phyloP scores from a whole-genome alignment of 129 eudicot species.

The Pulicaria dysenterica region DNA sequence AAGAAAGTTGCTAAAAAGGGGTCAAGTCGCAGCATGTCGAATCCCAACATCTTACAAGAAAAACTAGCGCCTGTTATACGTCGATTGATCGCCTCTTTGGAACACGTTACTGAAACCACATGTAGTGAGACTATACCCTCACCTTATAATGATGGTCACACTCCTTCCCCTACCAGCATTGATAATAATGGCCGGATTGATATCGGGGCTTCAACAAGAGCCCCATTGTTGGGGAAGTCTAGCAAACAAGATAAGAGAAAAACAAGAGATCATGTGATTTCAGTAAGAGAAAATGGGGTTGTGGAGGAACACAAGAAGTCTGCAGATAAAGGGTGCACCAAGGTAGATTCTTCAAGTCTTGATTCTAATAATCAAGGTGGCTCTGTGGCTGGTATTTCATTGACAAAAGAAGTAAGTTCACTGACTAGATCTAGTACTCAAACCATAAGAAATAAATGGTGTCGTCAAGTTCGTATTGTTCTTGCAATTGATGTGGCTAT shows the following conservation, averaged over 20 bases:
- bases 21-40: slow-evolving; percentile 39
- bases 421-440: slow-evolving; percentile 51
- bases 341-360: slow-evolving; percentile 40
- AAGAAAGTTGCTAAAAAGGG: slow-evolving; percentile 55
- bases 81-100: slow-evolving; percentile 46
- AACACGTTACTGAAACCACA: slow-evolving; percentile 33
- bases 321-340: slow-evolving; percentile 45
- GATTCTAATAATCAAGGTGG: slow-evolving; percentile 42
- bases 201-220: slow-evolving; percentile 55
- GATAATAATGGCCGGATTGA: slow-evolving; percentile 42
- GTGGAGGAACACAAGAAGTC: slow-evolving; percentile 60
- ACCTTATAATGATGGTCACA: slow-evolving; percentile 23
- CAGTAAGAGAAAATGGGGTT: slow-evolving; percentile 57
- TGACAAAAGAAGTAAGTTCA: slow-evolving; percentile 50
- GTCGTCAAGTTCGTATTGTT: slow-evolving; percentile 71
- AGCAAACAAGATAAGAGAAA: slow-evolving; percentile 59
- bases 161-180: slow-evolving; percentile 32
- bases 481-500: slow-evolving; percentile 70
- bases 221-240: slow-evolving; percentile 69
- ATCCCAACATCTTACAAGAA: slow-evolving; percentile 51
- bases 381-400: slow-evolving; percentile 37
- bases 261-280: slow-evolving; percentile 63
- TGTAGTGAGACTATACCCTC: slow-evolving; percentile 35
- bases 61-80: slow-evolving; percentile 54
- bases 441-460: slow-evolving; percentile 55